Evolutionary conservation across 306 rosid genomes (phyloP).

Genomic region (Senna siamea): DNA sequence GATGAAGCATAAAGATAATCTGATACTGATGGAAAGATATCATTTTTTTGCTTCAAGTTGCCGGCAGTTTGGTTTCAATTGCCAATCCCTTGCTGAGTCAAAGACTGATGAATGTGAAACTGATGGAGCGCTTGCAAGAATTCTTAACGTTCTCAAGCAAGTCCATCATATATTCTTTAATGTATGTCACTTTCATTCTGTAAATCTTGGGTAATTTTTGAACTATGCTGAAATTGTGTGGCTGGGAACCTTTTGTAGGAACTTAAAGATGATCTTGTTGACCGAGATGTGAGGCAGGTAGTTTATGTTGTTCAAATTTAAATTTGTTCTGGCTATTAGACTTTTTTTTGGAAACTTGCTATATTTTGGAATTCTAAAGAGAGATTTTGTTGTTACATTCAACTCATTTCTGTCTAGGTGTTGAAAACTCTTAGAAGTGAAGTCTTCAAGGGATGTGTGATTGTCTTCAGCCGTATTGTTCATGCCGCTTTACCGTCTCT

Average conservation of each 20-base stretch:
- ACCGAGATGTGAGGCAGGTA: conserved; percentile 91
- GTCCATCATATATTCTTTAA: conserved; percentile 70
- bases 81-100: conserved; percentile 75
- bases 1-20: conserved; percentile 78
- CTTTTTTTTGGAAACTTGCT: background rate
- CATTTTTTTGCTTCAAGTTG: conserved; percentile 93
- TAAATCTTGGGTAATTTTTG: conserved; percentile 9
- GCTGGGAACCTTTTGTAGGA: conserved; percentile 59
- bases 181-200: conserved; percentile 50
- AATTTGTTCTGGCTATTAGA: conserved; percentile 1
- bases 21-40: conserved; percentile 89
- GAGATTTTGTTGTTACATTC: conserved; percentile 3
- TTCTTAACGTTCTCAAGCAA: conserved; percentile 76
- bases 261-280: conserved; percentile 48
- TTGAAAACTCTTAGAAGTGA: conserved; percentile 52
- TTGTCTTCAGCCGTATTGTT: conserved; percentile 71
- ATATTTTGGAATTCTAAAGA: conserved; percentile 6
- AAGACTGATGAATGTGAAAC: conserved; percentile 76
- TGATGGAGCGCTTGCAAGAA: conserved; percentile 80
- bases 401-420: conserved; percentile 50
- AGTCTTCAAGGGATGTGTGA: conserved; percentile 63
- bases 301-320: conserved; percentile 17
- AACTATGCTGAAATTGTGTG: conserved; percentile 42
- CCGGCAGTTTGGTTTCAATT: conserved; percentile 71
- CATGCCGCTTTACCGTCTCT: conserved; percentile 57